Base-by-base conservation (phyloP, 352 stramenopile genomes). In the Pythium brassicae region DNA sequence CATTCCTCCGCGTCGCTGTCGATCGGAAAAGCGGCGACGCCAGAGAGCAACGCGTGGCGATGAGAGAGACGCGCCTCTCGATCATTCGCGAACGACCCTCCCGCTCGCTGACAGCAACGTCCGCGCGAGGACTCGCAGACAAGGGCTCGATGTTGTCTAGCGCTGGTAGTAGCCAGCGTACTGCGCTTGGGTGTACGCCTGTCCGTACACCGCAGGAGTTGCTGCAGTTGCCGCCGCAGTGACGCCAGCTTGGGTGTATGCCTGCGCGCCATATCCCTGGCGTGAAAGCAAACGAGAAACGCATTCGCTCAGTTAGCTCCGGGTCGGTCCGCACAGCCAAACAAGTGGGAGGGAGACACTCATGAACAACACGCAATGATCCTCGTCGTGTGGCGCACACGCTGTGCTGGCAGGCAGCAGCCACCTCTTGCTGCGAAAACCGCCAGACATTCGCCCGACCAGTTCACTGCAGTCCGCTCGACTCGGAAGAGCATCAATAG, bases 141-240 rank as follows among this genome's bases (percentile, higher is more conserved):
- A 50, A 22, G 37, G 12, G 1, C 1, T 29, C 39, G 35, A 26
- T 29, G n/a, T 58, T 29, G n/a, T 58, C 43, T 59, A 52, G 55
- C 43, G 40, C 26, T 55, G 49, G 48, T 88, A 90, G 65, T 87
- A 88, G 25, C 66, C 79, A 43, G 76, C 67, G 62, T 88, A 87
- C 66, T 86, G 76, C 20, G 75, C 71, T 62, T 81, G 71, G 11
- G 72, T 67, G 55, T 83, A 86, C 19, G 46, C 55, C 50, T 77
- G 65, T 2, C 17, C 51, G 39, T 65, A 65, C 25, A 49, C 65
- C 1, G 61, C 56, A 35, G 55, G 34, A 34, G 74, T 68, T 12
- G 52, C 44, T 50, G 61, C 63, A 46, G 58, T 51, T 32, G 57
- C 53, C 11, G 65, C 54, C 39, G 69, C 27, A 15, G 48, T 19